Base-by-base conservation (phyloP, 192 early-diverging fungal genomes). In the Rhizoclosmatium globosum region DNA sequence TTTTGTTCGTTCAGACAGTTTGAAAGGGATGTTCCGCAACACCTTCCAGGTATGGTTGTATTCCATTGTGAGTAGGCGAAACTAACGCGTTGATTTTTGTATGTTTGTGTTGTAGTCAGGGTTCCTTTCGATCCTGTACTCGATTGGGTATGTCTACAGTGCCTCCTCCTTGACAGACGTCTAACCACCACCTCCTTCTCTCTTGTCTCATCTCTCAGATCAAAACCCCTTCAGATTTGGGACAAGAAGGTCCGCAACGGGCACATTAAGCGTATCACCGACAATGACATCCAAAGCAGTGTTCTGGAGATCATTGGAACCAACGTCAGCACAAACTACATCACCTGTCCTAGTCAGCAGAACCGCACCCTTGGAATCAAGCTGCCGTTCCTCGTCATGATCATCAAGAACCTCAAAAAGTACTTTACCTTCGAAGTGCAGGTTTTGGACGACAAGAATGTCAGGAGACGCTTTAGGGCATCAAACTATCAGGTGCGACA, bases 381-480 rank as follows among this genome's bases (percentile, higher is more conserved):
- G 78, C 85, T 97, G 43, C 97, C 95, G 0, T 95, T 92, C 77
- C 81, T 99, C 47, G 92, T 96, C 9, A 89, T 99, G 79, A 82
- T 96, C 56, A 88, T 96, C 56, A 97, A 97, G 86, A 96, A 95
- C 77, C 81, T 94, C 53, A 92, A 94, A 79, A 94, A 93, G 80
- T 95, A 95, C 75, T 94, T 97, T 76, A 95, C 94, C 21, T 95
- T 99, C 80, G 97, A 99, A 80, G 94, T 97, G 0, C 92, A 97
- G 74, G 86, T 94, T 17, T 68, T 94, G 45, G 97, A 99, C 83
- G 93, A 95, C 79, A 94, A 91, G 76, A 92, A 92, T 64, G 87
- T 90, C 46, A 89, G 91, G 56, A 86, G 97, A 44, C 76, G 94
- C 66, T 94, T 99, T 79, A 86, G 97, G 65, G 92, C 94, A 13